A percentile compares a stretch with the other conserved stretches of the same genome.
Evolutionary conservation across 2,329 filamentous ascomycete species (phyloP).

Genomic region (Xylariales sp.): DNA sequence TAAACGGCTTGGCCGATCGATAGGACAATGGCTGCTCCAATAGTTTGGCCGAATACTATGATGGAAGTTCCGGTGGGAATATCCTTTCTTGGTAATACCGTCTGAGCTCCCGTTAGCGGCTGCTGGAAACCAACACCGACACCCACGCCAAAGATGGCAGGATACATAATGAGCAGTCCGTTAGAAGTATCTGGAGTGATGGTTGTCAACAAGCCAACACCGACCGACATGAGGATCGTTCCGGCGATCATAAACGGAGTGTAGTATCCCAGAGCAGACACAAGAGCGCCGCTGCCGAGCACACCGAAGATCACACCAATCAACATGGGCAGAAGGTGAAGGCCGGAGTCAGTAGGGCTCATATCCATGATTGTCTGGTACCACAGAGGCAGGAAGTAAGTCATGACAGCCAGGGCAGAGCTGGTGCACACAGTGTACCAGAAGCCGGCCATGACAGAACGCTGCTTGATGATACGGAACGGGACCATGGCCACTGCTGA

Average conservation of each 20-base stretch:
- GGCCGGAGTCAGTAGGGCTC: conserved; percentile 47
- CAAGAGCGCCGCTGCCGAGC: conserved; percentile 33
- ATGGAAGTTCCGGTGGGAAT: conserved; percentile 1
- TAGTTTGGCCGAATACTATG: conserved; percentile 2
- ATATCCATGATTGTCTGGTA: conserved; percentile 51
- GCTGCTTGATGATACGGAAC: conserved; percentile 3
- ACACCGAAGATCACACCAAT: conserved; percentile 46
- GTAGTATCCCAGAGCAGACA: conserved; percentile 37
- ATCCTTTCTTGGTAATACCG: conserved; percentile 1
- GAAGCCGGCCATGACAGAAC: conserved; percentile 5
- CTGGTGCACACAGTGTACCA: conserved; percentile 7
- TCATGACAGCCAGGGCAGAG: conserved; percentile 3
- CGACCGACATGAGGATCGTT: conserved; percentile 36
- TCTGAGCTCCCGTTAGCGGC: not conserved
- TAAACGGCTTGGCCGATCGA: conserved; percentile 1
- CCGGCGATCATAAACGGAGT: conserved; percentile 35
- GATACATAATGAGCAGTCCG: not conserved
- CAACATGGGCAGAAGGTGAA: conserved; percentile 50
- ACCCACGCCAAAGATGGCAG: not conserved
- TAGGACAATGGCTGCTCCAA: conserved; percentile 1
- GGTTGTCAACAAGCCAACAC: conserved; percentile 51
- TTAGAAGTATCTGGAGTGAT: conserved; percentile 37
- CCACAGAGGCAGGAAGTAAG: conserved; percentile 35
- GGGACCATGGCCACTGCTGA: conserved; percentile 1
- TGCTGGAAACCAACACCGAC: not conserved